phyloP scores from a whole-genome alignment of 305 asterid genomes.

The Petunia hybrid region DNA sequence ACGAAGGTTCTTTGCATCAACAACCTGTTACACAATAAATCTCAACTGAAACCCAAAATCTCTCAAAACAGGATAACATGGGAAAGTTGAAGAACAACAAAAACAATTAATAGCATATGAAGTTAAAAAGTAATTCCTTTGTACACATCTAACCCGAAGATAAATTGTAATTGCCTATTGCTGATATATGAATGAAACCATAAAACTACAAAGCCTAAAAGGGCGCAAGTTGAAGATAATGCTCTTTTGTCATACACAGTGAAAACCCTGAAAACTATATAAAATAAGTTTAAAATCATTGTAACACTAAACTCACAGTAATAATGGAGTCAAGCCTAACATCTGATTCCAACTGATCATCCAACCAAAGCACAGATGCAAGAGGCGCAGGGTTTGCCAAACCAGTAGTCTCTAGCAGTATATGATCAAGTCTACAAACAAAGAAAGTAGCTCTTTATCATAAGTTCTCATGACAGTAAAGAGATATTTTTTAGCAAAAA shows the following conservation, averaged over 20 bases:
- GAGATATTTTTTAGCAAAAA: background rate
- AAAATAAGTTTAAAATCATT: slow-evolving; percentile 21
- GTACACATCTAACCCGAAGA: slow-evolving; percentile 12
- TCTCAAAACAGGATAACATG: slow-evolving; percentile 5
- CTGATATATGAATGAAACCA: background rate
- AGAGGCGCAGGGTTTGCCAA: slow-evolving; percentile 98
- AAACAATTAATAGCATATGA: background rate
- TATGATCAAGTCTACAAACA: slow-evolving; percentile 86
- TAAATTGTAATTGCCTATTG: background rate
- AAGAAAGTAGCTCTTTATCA: slow-evolving; percentile 23
- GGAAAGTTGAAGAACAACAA: slow-evolving; percentile 8
- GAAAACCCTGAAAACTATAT: background rate
- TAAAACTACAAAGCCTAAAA: background rate
- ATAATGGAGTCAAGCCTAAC: slow-evolving; percentile 89
- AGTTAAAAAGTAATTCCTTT: background rate
- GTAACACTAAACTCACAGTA: slow-evolving; percentile 67
- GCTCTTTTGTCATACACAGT: slow-evolving; percentile 13
- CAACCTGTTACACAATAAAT: slow-evolving; percentile 63
- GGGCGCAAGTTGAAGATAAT: background rate
- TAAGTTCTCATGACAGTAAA: background rate
- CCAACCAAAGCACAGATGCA: slow-evolving; percentile 98
- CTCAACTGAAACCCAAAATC: slow-evolving; percentile 24
- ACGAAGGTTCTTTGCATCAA: slow-evolving; percentile 93
- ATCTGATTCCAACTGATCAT: slow-evolving; percentile 92
- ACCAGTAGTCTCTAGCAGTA: slow-evolving; percentile 94